A percentile compares a stretch with the other conserved stretches of the same genome.
These are phyloP conservation scores for Nevesoporus exiguus DNA, from an alignment of 768 basidiomycete species.

Conservation along the genomic window DNA sequence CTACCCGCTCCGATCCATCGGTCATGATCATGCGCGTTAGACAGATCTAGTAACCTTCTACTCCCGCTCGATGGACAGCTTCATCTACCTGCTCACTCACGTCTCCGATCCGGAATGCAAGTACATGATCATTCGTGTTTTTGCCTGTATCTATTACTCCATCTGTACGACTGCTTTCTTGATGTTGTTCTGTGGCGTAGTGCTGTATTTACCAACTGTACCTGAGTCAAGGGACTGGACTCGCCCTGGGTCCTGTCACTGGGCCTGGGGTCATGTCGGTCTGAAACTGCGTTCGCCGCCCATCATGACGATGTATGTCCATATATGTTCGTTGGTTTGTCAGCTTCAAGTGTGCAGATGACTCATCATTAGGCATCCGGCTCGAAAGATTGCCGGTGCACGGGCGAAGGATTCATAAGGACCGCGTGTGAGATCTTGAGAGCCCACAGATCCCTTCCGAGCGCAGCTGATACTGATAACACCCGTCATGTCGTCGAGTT, in stretches of 20 bases:
- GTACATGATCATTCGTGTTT: slow-evolving; percentile 5
- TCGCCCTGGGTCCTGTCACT: too few species aligned
- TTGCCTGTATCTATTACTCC: slow-evolving; percentile 13
- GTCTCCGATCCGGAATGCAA: slow-evolving; percentile 9
- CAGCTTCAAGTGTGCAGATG: background rate
- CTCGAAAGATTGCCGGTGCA: background rate
- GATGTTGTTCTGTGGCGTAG: background rate
- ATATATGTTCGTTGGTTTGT: background rate
- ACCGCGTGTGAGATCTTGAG: background rate
- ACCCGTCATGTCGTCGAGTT: slow-evolving; percentile 20
- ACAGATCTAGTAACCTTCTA: background rate
- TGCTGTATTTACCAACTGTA: background rate
- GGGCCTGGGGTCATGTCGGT: background rate
- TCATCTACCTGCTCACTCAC: background rate
- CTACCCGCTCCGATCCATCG: slow-evolving; percentile 61
- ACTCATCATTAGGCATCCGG: too few species aligned
- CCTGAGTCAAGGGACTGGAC: background rate
- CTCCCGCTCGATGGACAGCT: background rate
- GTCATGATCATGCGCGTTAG: slow-evolving; percentile 31
- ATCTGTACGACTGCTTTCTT: slow-evolving; percentile 8
- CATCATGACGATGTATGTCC: background rate
- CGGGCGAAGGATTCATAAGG: background rate
- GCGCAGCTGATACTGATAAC: background rate
- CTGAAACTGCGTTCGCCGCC: background rate
- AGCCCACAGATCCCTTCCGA: background rate